These are phyloP conservation scores for Xylariaceae sp. DNA, from an alignment of 2,329 filamentous ascomycete genomes.

Conservation along the genomic window DNA sequence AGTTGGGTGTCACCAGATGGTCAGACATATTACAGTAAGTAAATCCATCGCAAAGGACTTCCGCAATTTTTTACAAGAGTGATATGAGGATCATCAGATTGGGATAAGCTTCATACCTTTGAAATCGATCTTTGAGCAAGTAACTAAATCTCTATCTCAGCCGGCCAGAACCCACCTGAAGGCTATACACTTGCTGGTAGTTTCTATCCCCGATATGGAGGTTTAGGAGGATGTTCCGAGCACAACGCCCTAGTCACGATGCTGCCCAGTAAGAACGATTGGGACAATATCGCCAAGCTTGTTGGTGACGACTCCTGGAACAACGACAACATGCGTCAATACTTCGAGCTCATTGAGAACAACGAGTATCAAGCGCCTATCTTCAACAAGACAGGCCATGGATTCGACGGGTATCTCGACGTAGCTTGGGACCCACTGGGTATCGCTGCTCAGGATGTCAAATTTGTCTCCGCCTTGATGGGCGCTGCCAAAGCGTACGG, in stretches of 20 bases:
- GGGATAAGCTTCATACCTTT: background rate
- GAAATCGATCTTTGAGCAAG: background rate
- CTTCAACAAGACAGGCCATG: slow-evolving; percentile 33
- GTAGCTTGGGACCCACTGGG: slow-evolving; percentile 15
- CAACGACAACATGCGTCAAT: slow-evolving; percentile 22
- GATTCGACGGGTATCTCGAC: slow-evolving; percentile 22
- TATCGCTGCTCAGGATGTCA: slow-evolving; percentile 18
- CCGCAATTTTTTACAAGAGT: too few species aligned
- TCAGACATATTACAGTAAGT: slow-evolving; percentile 40
- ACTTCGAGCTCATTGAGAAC: slow-evolving; percentile 25
- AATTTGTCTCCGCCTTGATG: slow-evolving; percentile 16
- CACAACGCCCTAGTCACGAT: slow-evolving; percentile 30
- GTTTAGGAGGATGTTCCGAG: slow-evolving; percentile 34
- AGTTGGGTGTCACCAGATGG: slow-evolving; percentile 51
- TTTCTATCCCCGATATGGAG: slow-evolving; percentile 56
- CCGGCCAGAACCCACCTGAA: slow-evolving; percentile 47
- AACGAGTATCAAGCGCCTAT: slow-evolving; percentile 25
- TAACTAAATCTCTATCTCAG: slow-evolving; percentile 6
- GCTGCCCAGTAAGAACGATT: slow-evolving; percentile 42
- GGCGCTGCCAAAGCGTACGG: slow-evolving; percentile 16
- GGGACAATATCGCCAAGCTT: slow-evolving; percentile 38
- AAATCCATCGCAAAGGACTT: too few species aligned
- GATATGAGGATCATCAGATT: too few species aligned
- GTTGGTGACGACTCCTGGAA: slow-evolving; percentile 25
- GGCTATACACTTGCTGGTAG: slow-evolving; percentile 50